phyloP scores from a whole-genome alignment of 768 basidiomycete species.

The Collybia sp. region DNA sequence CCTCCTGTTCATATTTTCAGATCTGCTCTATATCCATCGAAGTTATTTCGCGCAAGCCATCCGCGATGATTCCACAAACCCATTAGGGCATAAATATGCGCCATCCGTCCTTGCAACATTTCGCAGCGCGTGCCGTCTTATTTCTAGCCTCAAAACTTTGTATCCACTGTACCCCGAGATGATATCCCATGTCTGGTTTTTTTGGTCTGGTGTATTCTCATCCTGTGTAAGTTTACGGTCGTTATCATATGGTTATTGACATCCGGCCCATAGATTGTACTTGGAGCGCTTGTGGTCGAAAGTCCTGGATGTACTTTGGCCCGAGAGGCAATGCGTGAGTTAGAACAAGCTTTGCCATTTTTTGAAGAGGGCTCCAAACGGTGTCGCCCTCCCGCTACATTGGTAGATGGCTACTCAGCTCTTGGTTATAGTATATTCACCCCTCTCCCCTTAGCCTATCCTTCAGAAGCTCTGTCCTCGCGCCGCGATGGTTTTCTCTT shows the following conservation, averaged over 20 bases:
- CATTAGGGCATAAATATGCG: slow-evolving; percentile 38
- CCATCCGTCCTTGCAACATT: slow-evolving; percentile 40
- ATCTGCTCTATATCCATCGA: slow-evolving; percentile 42
- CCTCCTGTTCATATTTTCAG: slow-evolving; percentile 15
- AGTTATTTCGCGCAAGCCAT: slow-evolving; percentile 46
- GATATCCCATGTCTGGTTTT: slow-evolving; percentile 37
- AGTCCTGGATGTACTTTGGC: slow-evolving; percentile 40
- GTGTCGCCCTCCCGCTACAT: slow-evolving; percentile 30
- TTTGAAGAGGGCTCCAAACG: slow-evolving; percentile 36
- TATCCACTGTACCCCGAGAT: slow-evolving; percentile 28
- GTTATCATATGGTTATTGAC: slow-evolving; percentile 1
- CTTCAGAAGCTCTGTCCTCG: slow-evolving; percentile 32
- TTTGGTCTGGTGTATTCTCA: slow-evolving; percentile 47
- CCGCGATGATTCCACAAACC: slow-evolving; percentile 33
- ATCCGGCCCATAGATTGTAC: slow-evolving; percentile 28
- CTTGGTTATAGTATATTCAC: background rate
- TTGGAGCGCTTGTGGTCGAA: slow-evolving; percentile 41
- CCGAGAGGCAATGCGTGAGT: slow-evolving; percentile 29
- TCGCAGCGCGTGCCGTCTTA: slow-evolving; percentile 37
- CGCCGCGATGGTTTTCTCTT: slow-evolving; percentile 24
- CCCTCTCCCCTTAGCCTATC: slow-evolving; percentile 22
- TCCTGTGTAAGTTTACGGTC: slow-evolving; percentile 34
- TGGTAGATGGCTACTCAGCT: slow-evolving; percentile 20
- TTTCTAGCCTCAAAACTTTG: slow-evolving; percentile 32
- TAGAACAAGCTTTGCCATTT: slow-evolving; percentile 30